A percentile compares a stretch with the other conserved stretches of the same genome.
Conservation (phyloP, 345 rosid species). For the Eucalyptus curtisii region DNA sequence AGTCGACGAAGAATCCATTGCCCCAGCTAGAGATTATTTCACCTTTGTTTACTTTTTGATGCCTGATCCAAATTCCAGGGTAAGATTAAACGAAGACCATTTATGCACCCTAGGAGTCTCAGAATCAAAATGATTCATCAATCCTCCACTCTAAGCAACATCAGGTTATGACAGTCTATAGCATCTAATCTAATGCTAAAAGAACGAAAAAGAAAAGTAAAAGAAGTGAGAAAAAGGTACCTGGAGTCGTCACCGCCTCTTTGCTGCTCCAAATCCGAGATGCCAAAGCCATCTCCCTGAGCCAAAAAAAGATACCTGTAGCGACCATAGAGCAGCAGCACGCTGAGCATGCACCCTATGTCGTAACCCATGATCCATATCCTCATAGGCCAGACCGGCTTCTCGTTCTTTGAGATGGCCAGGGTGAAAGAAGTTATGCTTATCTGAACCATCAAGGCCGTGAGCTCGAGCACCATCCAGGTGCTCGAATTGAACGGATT, state of each 20-base stretch:
- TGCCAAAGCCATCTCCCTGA: conserved; percentile 40
- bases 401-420: conserved; percentile 58
- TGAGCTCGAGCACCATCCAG: conserved; percentile 89
- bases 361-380: conserved; percentile 84
- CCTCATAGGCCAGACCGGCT: conserved; percentile 89
- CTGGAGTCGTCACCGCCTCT: conserved; percentile 68
- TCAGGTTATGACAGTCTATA: background rate
- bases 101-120: background rate
- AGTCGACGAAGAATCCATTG: background rate
- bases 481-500: conserved; percentile 82
- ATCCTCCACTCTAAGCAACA: background rate
- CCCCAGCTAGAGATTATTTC: background rate
- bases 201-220: background rate
- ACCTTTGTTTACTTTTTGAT: background rate
- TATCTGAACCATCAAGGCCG: conserved; percentile 61
- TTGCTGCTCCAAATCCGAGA: conserved; percentile 64
- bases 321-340: conserved; percentile 72
- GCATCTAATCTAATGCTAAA: background rate
- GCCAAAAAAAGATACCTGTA: conserved; percentile 25
- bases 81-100: background rate
- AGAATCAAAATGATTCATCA: background rate
- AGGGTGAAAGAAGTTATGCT: conserved; percentile 49
- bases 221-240: conserved; percentile 11
- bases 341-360: conserved; percentile 61
- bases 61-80: background rate